phyloP scores from a whole-genome alignment of 2,329 filamentous ascomycete genomes.

The Diaporthe velutina region DNA sequence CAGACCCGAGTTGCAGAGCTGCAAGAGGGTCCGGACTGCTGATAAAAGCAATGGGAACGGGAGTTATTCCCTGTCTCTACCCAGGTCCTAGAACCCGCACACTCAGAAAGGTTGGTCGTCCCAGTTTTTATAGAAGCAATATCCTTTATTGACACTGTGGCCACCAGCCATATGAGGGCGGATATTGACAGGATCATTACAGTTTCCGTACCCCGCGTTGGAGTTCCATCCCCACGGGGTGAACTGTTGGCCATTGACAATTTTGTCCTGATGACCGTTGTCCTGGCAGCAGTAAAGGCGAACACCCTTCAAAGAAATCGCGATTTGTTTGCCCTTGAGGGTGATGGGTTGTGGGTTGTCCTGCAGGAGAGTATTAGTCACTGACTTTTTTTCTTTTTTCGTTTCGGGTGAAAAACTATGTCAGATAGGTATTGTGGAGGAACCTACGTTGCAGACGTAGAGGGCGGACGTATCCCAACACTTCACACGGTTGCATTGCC shows the following conservation, averaged over 20 bases:
- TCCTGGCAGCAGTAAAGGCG: constrained; percentile 11
- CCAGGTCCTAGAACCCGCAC: too few relatives aligned
- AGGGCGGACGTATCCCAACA: constrained; percentile 36
- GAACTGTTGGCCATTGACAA: constrained; percentile 34
- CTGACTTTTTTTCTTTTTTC: not conserved
- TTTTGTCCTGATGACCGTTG: not conserved
- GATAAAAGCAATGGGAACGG: not conserved
- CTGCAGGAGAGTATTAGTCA: not conserved
- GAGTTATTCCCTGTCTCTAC: not conserved
- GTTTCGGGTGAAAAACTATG: not conserved
- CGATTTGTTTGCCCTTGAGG: constrained; percentile 12
- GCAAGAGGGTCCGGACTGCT: not conserved
- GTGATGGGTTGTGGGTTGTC: constrained; percentile 4
- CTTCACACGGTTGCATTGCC: constrained; percentile 28
- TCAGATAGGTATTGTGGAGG: not conserved
- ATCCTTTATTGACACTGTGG: not conserved
- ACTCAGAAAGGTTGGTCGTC: not conserved
- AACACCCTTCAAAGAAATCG: not conserved
- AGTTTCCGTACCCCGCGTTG: constrained; percentile 29
- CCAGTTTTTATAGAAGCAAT: not conserved
- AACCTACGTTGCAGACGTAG: constrained; percentile 36
- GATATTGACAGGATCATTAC: not conserved
- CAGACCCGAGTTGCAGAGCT: not conserved
- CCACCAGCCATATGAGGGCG: constrained; percentile 11
- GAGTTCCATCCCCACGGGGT: constrained; percentile 37